Evolutionary conservation across 169 alveolate genomes (phyloP), one percentile per base, ranked within the genome.

Genomic region (Cryptosporidium felis): DNA sequence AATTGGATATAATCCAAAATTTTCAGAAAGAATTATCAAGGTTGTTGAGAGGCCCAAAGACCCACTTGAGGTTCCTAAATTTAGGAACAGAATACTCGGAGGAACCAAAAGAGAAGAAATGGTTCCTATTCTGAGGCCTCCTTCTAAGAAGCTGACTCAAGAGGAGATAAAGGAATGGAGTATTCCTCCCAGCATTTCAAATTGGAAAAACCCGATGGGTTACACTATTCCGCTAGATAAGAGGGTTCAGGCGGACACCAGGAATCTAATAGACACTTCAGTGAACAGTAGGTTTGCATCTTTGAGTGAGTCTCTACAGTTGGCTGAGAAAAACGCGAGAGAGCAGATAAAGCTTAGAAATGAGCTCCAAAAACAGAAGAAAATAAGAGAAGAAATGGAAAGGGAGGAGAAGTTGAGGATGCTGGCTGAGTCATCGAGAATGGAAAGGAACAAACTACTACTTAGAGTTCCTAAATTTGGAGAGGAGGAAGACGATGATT

Each of bases 151-250:
- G 88, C 88, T 97, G 51, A 97, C 98, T 0, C 92, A 88, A 82
- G 95, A 97, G 89, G 99, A 98, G 89, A 97, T 96, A 88, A 82
- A 92, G 89, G 97, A 96, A 80, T 97, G 99, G 99, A 97, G 96
- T 93, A 95, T 97, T 42, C 99, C 99, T 16, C 99, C 99, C 2
- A 95, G 99, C 63, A 96, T 97, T 59, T 95, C 98, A 60, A 97
- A 97, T 91, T 97, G 99, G 99, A 97, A 96, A 91, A 98, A 98
- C 80, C 97, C 97, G 45, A 96, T 95, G 94, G 99, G 99, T 0
- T 97, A 96, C 91, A 97, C 98, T 34, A 95, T 97, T 36, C 99
- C 99, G 6, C 89, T 98, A 18, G 99, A 97, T 90, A 98, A 96
- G 95, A 92, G 99, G 61, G 94, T 97, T 12, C 96, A 95, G 46